Evolutionary conservation across 2,329 filamentous ascomycete species (phyloP), one percentile per base, ranked within the genome.

Genomic region (Botrytis byssoidea): DNA sequence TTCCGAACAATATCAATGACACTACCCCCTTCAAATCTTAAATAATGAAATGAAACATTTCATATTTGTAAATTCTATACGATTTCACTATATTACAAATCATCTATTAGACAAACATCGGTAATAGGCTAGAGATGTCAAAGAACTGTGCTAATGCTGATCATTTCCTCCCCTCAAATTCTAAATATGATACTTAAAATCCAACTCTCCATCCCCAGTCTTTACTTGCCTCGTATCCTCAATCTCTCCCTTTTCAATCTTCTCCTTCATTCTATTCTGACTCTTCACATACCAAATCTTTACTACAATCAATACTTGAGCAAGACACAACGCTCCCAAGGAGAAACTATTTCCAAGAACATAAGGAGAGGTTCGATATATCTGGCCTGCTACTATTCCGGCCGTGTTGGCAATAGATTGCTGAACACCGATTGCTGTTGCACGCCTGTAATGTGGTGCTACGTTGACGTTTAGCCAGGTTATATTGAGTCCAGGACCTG

Each of bases 381-480:
- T 40, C 77, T 77, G 67, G 75, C 81, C 76, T n/a, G 75, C 76
- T 42, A 86, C 83, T 29, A 86, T 82, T 25, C 85, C 85, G 1
- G 85, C 85, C 1, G 82, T 82, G 73, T 86, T 86, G 1, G 83
- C 85, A 25, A 85, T 82, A 10, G 83, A 83, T 73, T 84, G 83
- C 73, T 85, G 83, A 68, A 85, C 77, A 14, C 85, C 85, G 64
- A 86, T 85, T 0, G 84, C 83, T 0, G 84, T 84, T 3, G 85
- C 85, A 6, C 85, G 82, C 8, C 83, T 79, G 75, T 85, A 85
- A 74, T 86, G 83, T 4, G 83, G 83, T 32, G 84, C 84, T 14
- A 83, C 79, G 70, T 85, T 86, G 74, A 83, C 82, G 60, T 83
- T 84, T 29, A 86, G 79, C 85, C 85, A 86, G 9, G 84, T 85